Base-by-base conservation (phyloP, 345 rosid species). In the Chamaenerion angustifolium region DNA sequence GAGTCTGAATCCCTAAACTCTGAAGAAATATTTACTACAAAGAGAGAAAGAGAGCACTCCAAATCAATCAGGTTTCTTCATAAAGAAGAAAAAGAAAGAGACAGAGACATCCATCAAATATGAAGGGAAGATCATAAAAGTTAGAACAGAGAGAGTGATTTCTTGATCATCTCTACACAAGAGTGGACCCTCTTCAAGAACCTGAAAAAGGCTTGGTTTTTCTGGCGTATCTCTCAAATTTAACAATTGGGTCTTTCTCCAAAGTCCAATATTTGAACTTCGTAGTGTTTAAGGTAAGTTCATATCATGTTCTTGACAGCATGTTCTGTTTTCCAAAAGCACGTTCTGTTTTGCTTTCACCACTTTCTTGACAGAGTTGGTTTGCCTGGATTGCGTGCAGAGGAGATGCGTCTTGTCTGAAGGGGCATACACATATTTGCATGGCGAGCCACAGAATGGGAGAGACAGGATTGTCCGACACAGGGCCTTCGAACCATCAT, bases 391-490 rank as follows among this genome's bases (percentile, higher is more conserved):
- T 23, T 23, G 27, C 5, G 37, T 3, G 8, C 37, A 31, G 37
- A 31, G 37, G 37, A 31, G 37, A 31, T 31, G 37, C 37, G 10
- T 31, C 37, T 8, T 31, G 3, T 31, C 37, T 31, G 37, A 13
- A 46, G 31, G 9, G 13, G 25, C 35, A 19, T 5, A 21, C n/a
- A 37, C 42, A 16, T 19, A 19, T 53, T 54, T 69, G 76, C 74
- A 86, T 86, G 98, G 94, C 89, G 45, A 83, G 74, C 49, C 87
- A 82, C 60, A 67, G 83, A 56, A 55, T 80, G 56, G 95, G 85
- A 49, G 89, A 77, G 71, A 82, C 79, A 16, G 80, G 83, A 58
- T 71, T 82, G 40, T 72, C 85, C 27, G 76, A 76, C 57, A 65
- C 78, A 40, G 79, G 79, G 40, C 93, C 86, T 50, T 71, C 81